These are phyloP conservation scores for Sapria himalayana DNA, from an alignment of 345 rosid species.

Conservation along the genomic window DNA sequence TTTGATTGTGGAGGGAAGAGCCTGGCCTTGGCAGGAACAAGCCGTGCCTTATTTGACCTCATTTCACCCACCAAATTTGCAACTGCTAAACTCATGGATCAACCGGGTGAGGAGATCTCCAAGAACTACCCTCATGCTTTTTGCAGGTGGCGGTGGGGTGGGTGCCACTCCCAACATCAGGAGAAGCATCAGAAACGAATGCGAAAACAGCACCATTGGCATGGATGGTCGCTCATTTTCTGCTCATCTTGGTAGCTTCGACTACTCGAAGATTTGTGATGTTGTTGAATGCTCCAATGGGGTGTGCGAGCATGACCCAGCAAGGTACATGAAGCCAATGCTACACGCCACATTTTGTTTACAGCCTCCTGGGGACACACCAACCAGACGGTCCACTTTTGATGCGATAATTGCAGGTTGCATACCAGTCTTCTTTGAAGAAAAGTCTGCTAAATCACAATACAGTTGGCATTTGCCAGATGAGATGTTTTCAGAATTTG, in stretches of 20 bases:
- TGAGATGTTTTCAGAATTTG: constrained; percentile 26
- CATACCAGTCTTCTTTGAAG: constrained; percentile 85
- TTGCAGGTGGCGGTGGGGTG: constrained; percentile 80
- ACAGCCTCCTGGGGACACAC: constrained; percentile 90
- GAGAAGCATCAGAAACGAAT: constrained; percentile 63
- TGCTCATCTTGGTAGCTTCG: not conserved
- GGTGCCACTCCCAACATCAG: constrained; percentile 40
- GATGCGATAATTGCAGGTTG: constrained; percentile 77
- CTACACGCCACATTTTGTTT: constrained; percentile 51
- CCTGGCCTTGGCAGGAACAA: constrained; percentile 89
- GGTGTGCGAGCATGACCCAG: constrained; percentile 78
- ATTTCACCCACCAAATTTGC: constrained; percentile 57
- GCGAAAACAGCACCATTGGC: constrained; percentile 15
- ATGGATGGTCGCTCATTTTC: not conserved
- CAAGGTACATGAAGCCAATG: constrained; percentile 65
- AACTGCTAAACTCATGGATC: constrained; percentile 47
- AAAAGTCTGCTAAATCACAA: constrained; percentile 48
- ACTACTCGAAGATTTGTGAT: constrained; percentile 30
- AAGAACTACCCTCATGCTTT: constrained; percentile 40
- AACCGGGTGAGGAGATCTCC: constrained; percentile 33
- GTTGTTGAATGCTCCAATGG: constrained; percentile 79
- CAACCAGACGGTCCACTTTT: constrained; percentile 62
- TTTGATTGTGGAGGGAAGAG: constrained; percentile 41
- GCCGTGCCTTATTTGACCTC: constrained; percentile 84
- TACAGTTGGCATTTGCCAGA: constrained; percentile 59